Evolutionary conservation across 768 basidiomycete species (phyloP), one percentile per base, ranked within the genome.

Genomic region (Suillus weaverae): DNA sequence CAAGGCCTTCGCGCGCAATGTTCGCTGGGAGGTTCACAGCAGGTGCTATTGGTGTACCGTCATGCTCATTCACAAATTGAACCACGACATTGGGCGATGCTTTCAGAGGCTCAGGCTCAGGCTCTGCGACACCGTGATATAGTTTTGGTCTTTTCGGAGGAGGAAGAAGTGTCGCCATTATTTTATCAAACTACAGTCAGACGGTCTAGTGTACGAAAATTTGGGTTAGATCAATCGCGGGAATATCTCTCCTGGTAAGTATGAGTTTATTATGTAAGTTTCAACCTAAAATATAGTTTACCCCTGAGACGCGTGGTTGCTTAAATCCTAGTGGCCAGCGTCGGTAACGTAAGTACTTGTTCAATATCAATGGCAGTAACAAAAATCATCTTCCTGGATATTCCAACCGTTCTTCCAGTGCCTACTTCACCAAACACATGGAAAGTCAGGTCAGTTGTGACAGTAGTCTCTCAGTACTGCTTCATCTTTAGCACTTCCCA

Each of bases 61-160:
- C 91, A 60, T 95, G 90, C 64, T 96, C 93, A 4, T 90, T 91
- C 33, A 95, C 89, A 74, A 99, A 98, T 72, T 97, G 94, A 26
- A 97, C 95, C 18, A 98, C 84, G 63, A 99, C 80, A 67, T 89
- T 89, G 0, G 89, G 87, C 1, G 87, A 81, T 11, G 79, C 77
- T 65, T 77, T 74, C 18, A 75, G 70, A 5, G 77, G 74, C 63
- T 86, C 85, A 65, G 81, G 81, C 43, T 81, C 85, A 33, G 90
- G 89, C 66, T 87, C 86, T 67, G 87, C 85, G 20, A 89, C 77
- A 5, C 89, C 91, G 70, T 94, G 88, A 76, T 92, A 90, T 46
- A 88, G 81, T 76, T 96, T 95, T 74, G 87, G 86, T 67, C 95
- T 85, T 79, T 95, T 96, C 20, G 93, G 94, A 32, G 94, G 95